A percentile compares a stretch with the other conserved stretches of the same genome.
Evolutionary conservation across 2,329 filamentous ascomycete genomes (phyloP).

Genomic region (Juglanconis oblonga): DNA sequence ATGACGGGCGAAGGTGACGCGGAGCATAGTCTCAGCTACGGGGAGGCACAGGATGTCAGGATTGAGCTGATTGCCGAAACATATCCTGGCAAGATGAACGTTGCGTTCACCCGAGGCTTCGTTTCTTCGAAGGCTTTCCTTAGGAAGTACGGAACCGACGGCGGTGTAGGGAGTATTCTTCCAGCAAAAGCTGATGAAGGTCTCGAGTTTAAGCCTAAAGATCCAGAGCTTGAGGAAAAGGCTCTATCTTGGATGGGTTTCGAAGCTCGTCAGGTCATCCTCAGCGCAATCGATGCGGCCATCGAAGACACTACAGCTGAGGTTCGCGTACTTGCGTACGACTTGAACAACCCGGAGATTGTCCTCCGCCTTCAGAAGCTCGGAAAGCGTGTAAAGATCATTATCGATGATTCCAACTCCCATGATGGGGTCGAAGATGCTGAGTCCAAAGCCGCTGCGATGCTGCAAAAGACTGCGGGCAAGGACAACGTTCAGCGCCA

Average conservation of each 20-base stretch:
- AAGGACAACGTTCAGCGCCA: slow-evolving; percentile 20
- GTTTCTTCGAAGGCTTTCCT: slow-evolving; percentile 22
- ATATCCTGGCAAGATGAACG: slow-evolving; percentile 22
- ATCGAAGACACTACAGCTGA: slow-evolving; percentile 21
- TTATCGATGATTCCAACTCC: slow-evolving; percentile 22
- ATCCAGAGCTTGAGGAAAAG: slow-evolving; percentile 20
- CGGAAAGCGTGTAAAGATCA: slow-evolving; percentile 21
- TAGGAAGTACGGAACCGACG: slow-evolving; percentile 18
- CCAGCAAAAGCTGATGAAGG: slow-evolving; percentile 21
- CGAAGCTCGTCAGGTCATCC: slow-evolving; percentile 20
- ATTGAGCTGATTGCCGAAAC: slow-evolving; percentile 23
- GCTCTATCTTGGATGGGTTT: slow-evolving; percentile 23
- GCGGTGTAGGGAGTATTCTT: slow-evolving; percentile 20
- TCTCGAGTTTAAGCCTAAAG: slow-evolving; percentile 20
- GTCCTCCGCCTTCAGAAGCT: slow-evolving; percentile 21
- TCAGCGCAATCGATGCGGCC: slow-evolving; percentile 19
- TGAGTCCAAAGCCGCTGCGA: slow-evolving; percentile 19
- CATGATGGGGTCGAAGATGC: slow-evolving; percentile 13
- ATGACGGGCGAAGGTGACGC: slow-evolving; percentile 14
- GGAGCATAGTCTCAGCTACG: slow-evolving; percentile 18
- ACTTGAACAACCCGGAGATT: slow-evolving; percentile 23
- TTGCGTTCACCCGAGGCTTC: slow-evolving; percentile 23
- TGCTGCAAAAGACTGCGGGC: slow-evolving; percentile 19
- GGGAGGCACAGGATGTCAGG: slow-evolving; percentile 21
- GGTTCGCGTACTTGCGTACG: slow-evolving; percentile 22